Conservation (phyloP, 169 alveolate genomes). For the Eimeria sp. region DNA sequence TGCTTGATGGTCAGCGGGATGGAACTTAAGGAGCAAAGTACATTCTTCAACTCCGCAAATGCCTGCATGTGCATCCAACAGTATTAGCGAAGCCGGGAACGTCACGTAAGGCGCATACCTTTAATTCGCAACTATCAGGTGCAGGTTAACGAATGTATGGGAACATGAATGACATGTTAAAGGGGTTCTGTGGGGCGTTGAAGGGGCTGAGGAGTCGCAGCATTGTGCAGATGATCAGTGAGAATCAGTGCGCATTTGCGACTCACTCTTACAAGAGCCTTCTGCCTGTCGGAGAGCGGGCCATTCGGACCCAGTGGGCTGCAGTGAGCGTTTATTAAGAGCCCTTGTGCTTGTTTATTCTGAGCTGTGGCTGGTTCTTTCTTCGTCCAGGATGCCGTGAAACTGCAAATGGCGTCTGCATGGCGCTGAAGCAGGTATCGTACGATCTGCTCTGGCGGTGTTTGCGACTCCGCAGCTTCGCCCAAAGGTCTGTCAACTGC, state of each 20-base stretch:
- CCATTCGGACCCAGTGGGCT: slow-evolving; percentile 67
- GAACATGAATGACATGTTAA: neutral
- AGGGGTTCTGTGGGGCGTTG: neutral
- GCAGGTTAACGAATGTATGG: neutral
- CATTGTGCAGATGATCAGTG: neutral
- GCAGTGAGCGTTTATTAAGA: neutral
- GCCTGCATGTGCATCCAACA: slow-evolving; percentile 39
- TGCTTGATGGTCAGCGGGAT: slow-evolving; percentile 80
- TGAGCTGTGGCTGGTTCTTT: neutral
- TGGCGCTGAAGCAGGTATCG: slow-evolving; percentile 48
- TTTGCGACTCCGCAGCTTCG: neutral
- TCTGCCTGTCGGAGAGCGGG: slow-evolving; percentile 64
- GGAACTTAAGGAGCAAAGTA: slow-evolving; percentile 70
- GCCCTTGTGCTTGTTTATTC: neutral
- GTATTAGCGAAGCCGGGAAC: neutral
- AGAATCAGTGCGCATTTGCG: neutral
- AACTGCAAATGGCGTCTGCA: slow-evolving; percentile 25
- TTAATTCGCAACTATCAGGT: neutral
- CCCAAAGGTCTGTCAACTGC: slow-evolving; percentile 13
- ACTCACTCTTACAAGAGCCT: slow-evolving; percentile 67
- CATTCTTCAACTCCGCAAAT: slow-evolving; percentile 70
- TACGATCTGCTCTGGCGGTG: slow-evolving; percentile 46
- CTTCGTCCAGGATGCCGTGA: slow-evolving; percentile 15
- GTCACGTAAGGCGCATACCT: neutral
- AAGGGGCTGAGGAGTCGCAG: neutral